Base-by-base conservation (phyloP, 192 early-diverging fungal species). In the Backusella tuberculispora region DNA sequence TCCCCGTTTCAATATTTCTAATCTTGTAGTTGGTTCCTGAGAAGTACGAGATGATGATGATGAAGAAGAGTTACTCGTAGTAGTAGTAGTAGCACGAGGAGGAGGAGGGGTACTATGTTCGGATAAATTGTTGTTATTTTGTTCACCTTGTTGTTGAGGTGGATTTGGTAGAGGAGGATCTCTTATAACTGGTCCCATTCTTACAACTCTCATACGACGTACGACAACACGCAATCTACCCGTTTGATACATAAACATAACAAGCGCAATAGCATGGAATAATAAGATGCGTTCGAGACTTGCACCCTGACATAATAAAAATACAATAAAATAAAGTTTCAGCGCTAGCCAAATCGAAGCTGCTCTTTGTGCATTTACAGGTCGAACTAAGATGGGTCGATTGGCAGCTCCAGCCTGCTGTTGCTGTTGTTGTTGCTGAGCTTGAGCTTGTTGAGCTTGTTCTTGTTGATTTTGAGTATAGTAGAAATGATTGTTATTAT, bases 211-310 rank as follows among this genome's bases (percentile, higher is more conserved):
- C 7, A 80, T 75, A n/a, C 79, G 64, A 13, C 66, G 74, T 43
- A 80, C 37, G 5, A 85, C 84, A 60, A 86, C 78, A 7, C 85
- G 76, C 19, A 88, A 82, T 66, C 85, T 78, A 13, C 87, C 87
- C 8, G 87, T 88, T 77, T 88, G 87, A 63, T 86, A 84, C 76
- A 92, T 63, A 66, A 90, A 92, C 53, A 90, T 83, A 13, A 87
- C 83, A 5, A 91, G 50, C 1, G 90, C 89, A 10, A 79, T 76
- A 46, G 86, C 56, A 73, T 90, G 82, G 34, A 92, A 77, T 0
- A 90, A 67, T 9, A 91, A 72, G 37, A 92, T 81, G 45, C 87
- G 79, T 21, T 85, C 84, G 38, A 86, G 68, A 65, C 86, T 87
- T 17, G 88, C 89, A 46, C 91, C 87, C 44, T 90, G 89, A 3